A percentile compares a stretch with the other conserved stretches of the same genome.
Evolutionary conservation across 495 filamentous ascomycete species (phyloP).

Genomic region (Annulohypoxylon nitens): DNA sequence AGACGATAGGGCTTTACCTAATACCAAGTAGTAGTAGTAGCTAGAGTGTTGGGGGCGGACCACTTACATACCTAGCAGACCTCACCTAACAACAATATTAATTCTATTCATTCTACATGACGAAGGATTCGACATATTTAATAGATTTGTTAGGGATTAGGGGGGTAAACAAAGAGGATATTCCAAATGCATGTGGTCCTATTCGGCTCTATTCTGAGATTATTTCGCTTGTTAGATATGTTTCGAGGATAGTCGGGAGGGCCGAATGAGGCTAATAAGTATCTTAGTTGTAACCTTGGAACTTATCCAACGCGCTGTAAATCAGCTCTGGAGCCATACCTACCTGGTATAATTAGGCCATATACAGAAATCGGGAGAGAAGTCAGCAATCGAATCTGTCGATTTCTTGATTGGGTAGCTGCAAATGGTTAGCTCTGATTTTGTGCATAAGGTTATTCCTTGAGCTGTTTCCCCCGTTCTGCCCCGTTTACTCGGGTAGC

Average conservation of each 20-base stretch:
- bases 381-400: conserved; percentile 5
- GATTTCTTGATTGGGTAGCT: conserved; percentile 25
- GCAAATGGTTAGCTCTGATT: conserved; percentile 20
- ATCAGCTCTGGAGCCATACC: not conserved
- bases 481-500: conserved; percentile 29
- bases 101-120: conserved; percentile 9
- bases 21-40: no score
- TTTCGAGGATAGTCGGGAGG: conserved; percentile 19
- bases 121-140: conserved; percentile 11
- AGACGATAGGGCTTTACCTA: not conserved
- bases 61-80: no score
- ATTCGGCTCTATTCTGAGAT: conserved; percentile 25
- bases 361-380: conserved; percentile 17
- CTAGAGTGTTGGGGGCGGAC: conserved; percentile 4
- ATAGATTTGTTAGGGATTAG: conserved; percentile 13
- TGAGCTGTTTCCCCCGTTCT: conserved; percentile 21
- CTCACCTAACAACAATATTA: not conserved
- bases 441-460: conserved; percentile 35
- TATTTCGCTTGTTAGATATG: conserved; percentile 20
- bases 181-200: conserved; percentile 1
- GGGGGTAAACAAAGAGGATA: not conserved
- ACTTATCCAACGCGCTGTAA: conserved; percentile 17
- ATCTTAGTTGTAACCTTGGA: not conserved
- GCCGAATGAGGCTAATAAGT: conserved; percentile 18
- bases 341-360: conserved; percentile 17